Evolutionary conservation across 345 rosid genomes (phyloP).

Genomic region (Populus davidiana): DNA sequence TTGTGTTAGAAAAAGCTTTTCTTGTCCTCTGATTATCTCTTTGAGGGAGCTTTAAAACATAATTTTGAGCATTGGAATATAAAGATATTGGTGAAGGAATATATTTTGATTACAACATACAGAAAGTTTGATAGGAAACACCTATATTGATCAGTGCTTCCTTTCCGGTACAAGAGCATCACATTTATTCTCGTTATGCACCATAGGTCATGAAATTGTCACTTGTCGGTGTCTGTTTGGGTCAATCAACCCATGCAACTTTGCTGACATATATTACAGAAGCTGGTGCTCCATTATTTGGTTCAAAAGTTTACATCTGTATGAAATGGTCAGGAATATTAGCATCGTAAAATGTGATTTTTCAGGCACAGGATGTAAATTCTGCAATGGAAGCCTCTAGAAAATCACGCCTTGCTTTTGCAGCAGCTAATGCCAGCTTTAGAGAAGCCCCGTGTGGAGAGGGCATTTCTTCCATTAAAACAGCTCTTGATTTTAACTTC

Average conservation of each 20-base stretch:
- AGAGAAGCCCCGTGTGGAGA: conserved; percentile 60
- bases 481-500: conserved; percentile 89
- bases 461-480: conserved; percentile 57
- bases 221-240: not conserved
- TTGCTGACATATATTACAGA: not conserved
- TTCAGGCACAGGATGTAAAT: conserved; percentile 76
- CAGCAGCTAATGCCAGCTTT: conserved; percentile 47
- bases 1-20: not conserved
- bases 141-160: not conserved
- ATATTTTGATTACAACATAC: not conserved
- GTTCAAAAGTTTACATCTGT: not conserved
- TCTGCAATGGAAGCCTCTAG: conserved; percentile 97
- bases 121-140: not conserved
- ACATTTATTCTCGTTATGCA: not conserved
- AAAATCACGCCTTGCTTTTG: conserved; percentile 67
- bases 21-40: not conserved
- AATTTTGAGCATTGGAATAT: not conserved
- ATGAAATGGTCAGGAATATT: not conserved
- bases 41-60: not conserved
- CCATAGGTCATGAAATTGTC: not conserved
- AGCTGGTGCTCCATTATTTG: not conserved
- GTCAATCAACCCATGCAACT: not conserved
- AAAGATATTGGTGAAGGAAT: not conserved
- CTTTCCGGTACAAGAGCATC: not conserved
- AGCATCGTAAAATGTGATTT: conserved; percentile 16